Evolutionary conservation across 2,329 filamentous ascomycete genomes (phyloP).

Genomic region (Penicillium sp.): DNA sequence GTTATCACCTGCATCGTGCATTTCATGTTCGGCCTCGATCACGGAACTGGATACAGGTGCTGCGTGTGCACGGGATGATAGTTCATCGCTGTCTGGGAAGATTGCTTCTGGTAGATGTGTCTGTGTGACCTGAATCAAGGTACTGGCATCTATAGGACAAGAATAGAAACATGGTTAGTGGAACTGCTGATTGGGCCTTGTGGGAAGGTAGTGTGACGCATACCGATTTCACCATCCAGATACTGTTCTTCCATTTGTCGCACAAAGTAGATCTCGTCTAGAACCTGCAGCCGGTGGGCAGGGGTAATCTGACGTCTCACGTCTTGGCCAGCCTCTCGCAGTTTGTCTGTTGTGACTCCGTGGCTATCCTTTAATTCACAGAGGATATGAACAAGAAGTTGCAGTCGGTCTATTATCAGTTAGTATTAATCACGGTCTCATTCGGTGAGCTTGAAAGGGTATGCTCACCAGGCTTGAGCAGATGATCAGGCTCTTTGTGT

Average conservation of each 20-base stretch:
- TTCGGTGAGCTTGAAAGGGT: not conserved
- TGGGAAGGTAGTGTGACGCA: not conserved
- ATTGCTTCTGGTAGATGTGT: constrained; percentile 16
- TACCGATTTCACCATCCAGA: constrained; percentile 26
- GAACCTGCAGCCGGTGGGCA: constrained; percentile 22
- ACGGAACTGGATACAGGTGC: constrained; percentile 1
- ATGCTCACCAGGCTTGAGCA: constrained; percentile 25
- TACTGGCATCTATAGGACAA: constrained; percentile 12
- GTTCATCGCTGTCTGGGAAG: constrained; percentile 8
- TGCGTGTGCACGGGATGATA: constrained; percentile 4
- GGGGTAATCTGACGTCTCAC: constrained; percentile 29
- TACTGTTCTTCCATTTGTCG: constrained; percentile 28
- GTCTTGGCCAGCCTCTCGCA: constrained; percentile 29
- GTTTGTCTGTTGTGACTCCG: constrained; percentile 26
- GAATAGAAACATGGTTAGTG: not conserved
- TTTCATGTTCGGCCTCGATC: constrained; percentile 1
- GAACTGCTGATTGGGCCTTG: not conserved
- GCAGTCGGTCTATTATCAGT: constrained; percentile 20
- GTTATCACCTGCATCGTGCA: constrained; percentile 1
- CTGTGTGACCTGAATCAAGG: constrained; percentile 15
- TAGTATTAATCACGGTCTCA: not conserved
- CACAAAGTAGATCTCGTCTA: constrained; percentile 31
- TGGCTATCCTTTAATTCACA: constrained; percentile 30
- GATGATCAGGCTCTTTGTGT: constrained; percentile 30
- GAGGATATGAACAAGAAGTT: constrained; percentile 29